Evolutionary conservation across 306 rosid species (phyloP).

Genomic region (Hippophae rhamnoides): DNA sequence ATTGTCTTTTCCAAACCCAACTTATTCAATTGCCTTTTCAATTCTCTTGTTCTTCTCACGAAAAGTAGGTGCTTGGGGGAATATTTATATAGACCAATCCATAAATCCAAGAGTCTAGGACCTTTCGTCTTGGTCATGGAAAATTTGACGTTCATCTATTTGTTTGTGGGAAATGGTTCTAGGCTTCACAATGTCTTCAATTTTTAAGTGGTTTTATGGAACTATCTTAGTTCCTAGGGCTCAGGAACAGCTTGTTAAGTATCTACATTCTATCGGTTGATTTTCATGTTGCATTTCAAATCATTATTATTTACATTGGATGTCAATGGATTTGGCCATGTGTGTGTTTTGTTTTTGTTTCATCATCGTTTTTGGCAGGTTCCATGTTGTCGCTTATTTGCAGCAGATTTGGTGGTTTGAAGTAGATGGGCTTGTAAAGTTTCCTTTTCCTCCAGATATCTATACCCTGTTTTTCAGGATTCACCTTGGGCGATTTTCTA

Average conservation of each 20-base stretch:
- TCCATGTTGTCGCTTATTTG: constrained; percentile 66
- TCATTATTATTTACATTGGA: background rate
- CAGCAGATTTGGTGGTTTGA: constrained; percentile 99
- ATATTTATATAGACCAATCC: no score
- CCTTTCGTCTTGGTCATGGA: no score
- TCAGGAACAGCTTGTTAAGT: background rate
- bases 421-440: constrained; percentile 68
- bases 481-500: constrained; percentile 74
- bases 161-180: no score
- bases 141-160: no score
- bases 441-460: constrained; percentile 73
- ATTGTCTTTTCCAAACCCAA: no score
- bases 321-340: background rate
- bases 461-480: constrained; percentile 78
- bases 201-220: background rate
- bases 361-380: constrained; percentile 41
- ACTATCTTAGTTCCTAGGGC: background rate
- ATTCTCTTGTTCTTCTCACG: no score
- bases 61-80: no score
- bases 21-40: no score
- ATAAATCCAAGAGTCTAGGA: no score
- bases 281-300: no score
- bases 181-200: no score
- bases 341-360: constrained; percentile 9
- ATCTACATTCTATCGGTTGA: background rate